phyloP scores from a whole-genome alignment of 768 basidiomycete genomes.

The Tylopilus vinaceipallidus region DNA sequence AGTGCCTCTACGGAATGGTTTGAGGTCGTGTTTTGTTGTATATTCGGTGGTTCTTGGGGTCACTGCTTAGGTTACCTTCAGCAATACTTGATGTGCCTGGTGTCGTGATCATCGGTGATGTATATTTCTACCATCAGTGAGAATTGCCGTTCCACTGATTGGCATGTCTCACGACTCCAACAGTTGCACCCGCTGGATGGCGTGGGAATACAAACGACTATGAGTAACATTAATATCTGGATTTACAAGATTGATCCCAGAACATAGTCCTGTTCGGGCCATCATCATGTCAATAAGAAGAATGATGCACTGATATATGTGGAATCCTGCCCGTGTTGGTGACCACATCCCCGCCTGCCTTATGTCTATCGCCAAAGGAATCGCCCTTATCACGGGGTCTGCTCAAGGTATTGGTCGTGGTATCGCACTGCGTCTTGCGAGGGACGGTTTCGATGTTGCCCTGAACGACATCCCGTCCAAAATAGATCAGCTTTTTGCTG shows the following conservation, averaged over 20 bases:
- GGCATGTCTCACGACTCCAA: too few relatives aligned
- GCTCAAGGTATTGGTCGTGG: slow-evolving; percentile 29
- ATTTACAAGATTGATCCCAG: neutral
- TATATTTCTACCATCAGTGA: too few relatives aligned
- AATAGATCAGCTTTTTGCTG: slow-evolving; percentile 24
- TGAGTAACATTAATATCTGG: neutral
- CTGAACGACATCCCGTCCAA: slow-evolving; percentile 33
- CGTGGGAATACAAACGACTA: neutral
- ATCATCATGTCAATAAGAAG: neutral
- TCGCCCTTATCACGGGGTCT: slow-evolving; percentile 38
- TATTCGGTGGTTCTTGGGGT: too few relatives aligned
- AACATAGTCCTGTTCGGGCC: neutral
- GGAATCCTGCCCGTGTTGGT: too few relatives aligned
- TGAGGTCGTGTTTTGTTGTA: too few relatives aligned
- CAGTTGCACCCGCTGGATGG: neutral
- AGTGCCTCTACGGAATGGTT: too few relatives aligned
- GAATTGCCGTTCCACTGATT: too few relatives aligned
- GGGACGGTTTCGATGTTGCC: slow-evolving; percentile 31
- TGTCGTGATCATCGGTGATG: too few relatives aligned
- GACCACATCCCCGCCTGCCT: too few relatives aligned
- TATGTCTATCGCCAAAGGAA: slow-evolving; percentile 27
- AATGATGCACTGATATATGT: slow-evolving; percentile 1
- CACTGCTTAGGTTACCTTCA: too few relatives aligned
- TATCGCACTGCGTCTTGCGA: slow-evolving; percentile 35
- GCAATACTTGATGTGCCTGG: too few relatives aligned